Evolutionary conservation across 2,329 filamentous ascomycete species (phyloP), one percentile per base, ranked within the genome.

Genomic region (Neurospora sp.): DNA sequence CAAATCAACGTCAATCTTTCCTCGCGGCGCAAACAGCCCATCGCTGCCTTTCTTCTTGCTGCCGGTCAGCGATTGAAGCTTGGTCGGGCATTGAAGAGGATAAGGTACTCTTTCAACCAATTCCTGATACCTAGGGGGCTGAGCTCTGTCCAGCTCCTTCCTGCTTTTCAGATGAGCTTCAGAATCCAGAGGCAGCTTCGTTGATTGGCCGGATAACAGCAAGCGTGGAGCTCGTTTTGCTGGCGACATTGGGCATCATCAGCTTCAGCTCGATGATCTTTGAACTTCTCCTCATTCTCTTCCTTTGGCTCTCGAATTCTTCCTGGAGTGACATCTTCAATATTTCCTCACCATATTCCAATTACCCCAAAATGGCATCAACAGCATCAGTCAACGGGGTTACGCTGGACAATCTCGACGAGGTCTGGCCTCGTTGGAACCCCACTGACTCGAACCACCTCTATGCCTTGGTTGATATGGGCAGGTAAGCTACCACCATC

Each of bases 391-490:
- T 80, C 40, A 80, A 84, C 74, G 78, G 84, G 73, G 78, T 88
- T 69, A 86, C 83, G 4, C 81, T 88, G 71, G 82, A 84, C 19
- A 86, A 86, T 74, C 81, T 86, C 71, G 76, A 79, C 71, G 76
- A 82, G 52, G 84, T 81, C 76, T 79, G 88, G 75, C 82, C 83
- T 42, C 76, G 76, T 78, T 88, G 85, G 86, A 76, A 80, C 68
- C 80, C 83, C 36, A 75, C 81, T 69, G 80, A 79, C 62, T 74
- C 81, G 68, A 85, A 78, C 75, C 85, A 87, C 71, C 80, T 86
- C 17, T 85, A 85, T 75, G 86, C 86, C 68, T 78, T 88, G 68
- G 86, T 88, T 69, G 86, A 88, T 73, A 87, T 88, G 85, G 86
- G 86, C 76, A 87, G 86, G 86, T 86, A 69, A 73, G 73, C 58